Percentiles rank a stretch among this genome's conserved stretches.
phyloP scores from a whole-genome alignment of 1,139 yeast genomes.

The Geotrichum reessii region DNA sequence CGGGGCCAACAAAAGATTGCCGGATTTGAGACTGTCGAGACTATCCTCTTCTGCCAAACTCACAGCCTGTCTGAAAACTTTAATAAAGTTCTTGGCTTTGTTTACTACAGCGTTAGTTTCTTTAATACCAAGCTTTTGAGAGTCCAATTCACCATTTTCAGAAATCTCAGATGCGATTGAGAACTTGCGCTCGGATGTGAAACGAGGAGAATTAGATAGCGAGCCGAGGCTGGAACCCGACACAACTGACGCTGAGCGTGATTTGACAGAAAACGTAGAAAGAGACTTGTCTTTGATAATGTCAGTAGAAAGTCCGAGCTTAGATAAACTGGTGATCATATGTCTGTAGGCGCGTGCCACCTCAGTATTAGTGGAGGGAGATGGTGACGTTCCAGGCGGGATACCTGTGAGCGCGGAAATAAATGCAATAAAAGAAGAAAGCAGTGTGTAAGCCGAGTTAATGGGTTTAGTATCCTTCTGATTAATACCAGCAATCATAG shows the following conservation, averaged over 20 bases:
- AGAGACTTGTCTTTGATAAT: conserved; percentile 17
- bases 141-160: conserved; percentile 15
- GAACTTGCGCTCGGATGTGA: conserved; percentile 10
- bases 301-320: conserved; percentile 25
- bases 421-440: conserved; percentile 26
- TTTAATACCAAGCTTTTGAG: conserved; percentile 13
- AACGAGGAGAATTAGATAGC: conserved; percentile 6
- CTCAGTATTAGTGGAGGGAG: conserved; percentile 23
- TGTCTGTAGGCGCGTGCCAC: conserved; percentile 27
- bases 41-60: conserved; percentile 3
- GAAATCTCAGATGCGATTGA: conserved; percentile 17
- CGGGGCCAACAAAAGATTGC: conserved; percentile 8
- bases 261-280: conserved; percentile 1
- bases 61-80: conserved; percentile 7
- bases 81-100: conserved; percentile 14
- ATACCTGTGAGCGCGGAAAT: conserved; percentile 29
- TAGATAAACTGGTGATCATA: conserved; percentile 26
- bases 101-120: conserved; percentile 12
- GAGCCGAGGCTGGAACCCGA: conserved; percentile 13
- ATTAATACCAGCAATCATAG: conserved; percentile 18
- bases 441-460: conserved; percentile 21
- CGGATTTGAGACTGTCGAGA: background rate
- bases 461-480: conserved; percentile 20
- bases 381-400: conserved; percentile 30
- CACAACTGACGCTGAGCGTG: conserved; percentile 16